phyloP scores from a whole-genome alignment of 169 alveolate species.

The Plasmodium vivax region DNA sequence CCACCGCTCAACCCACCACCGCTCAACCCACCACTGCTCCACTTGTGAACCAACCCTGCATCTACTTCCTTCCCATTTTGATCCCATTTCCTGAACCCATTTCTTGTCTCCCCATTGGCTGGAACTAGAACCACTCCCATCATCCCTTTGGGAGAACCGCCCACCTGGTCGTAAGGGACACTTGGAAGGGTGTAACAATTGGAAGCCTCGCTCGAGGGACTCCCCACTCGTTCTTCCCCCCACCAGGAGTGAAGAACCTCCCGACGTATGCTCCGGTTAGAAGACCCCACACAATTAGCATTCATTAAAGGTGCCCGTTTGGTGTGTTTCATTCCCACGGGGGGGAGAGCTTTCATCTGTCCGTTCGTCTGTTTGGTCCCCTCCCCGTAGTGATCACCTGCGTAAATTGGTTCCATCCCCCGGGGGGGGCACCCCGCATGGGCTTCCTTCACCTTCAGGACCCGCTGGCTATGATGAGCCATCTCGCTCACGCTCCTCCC shows the following conservation, averaged over 20 bases:
- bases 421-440: neutral
- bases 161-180: neutral
- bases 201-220: neutral
- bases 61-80: neutral
- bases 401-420: neutral
- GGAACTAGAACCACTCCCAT: neutral
- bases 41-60: neutral
- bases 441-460: neutral
- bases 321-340: neutral
- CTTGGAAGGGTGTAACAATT: neutral
- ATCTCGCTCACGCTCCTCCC: neutral
- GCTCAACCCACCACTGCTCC: neutral
- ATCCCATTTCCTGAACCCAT: neutral
- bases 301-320: neutral
- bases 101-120: neutral
- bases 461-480: neutral
- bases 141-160: neutral
- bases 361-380: neutral
- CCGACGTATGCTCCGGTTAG: neutral
- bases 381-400: neutral
- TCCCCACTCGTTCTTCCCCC: neutral
- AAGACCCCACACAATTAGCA: neutral
- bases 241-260: neutral
- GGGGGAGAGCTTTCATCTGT: neutral
- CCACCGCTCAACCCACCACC: neutral